A percentile compares a stretch with the other conserved stretches of the same genome.
phyloP scores from a whole-genome alignment of 345 rosid genomes.

The Corchorus olitorius region DNA sequence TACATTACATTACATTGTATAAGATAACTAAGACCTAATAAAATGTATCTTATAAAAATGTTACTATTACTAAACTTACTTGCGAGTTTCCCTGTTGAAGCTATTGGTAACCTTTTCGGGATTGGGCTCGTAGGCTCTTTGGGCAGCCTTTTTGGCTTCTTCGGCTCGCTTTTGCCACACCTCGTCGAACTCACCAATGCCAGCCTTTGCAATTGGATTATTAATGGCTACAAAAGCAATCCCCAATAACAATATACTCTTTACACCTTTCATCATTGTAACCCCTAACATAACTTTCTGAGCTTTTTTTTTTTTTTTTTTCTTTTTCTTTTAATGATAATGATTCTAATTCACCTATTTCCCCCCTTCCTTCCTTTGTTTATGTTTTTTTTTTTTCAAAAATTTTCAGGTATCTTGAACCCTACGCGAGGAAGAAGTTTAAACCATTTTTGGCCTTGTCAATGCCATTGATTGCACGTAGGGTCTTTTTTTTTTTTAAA shows the following conservation, averaged over 20 bases:
- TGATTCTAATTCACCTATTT: neutral
- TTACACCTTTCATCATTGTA: slow-evolving; percentile 19
- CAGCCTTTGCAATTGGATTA: slow-evolving; percentile 24
- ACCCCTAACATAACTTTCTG: neutral
- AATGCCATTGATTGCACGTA: neutral
- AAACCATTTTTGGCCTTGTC: neutral
- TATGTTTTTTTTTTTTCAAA: neutral
- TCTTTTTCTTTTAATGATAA: neutral
- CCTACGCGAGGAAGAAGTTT: neutral
- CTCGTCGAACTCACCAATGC: slow-evolving; percentile 37
- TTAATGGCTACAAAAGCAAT: slow-evolving; percentile 14
- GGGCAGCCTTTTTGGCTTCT: slow-evolving; percentile 30
- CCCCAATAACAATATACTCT: neutral
- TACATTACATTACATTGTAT: too few relatives aligned
- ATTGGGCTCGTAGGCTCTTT: slow-evolving; percentile 34
- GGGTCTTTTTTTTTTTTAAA: neutral
- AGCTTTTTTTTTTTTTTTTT: neutral
- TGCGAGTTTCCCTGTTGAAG: slow-evolving; percentile 30
- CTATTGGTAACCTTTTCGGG: slow-evolving; percentile 30
- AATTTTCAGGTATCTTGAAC: slow-evolving; percentile 7
- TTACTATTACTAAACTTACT: slow-evolving; percentile 33
- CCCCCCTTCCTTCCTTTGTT: too few relatives aligned
- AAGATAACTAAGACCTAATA: too few relatives aligned
- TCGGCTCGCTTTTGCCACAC: slow-evolving; percentile 37
- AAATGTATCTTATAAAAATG: too few relatives aligned